Evolutionary conservation across 768 basidiomycete species (phyloP).

Genomic region (Botryobasidium botryosum): DNA sequence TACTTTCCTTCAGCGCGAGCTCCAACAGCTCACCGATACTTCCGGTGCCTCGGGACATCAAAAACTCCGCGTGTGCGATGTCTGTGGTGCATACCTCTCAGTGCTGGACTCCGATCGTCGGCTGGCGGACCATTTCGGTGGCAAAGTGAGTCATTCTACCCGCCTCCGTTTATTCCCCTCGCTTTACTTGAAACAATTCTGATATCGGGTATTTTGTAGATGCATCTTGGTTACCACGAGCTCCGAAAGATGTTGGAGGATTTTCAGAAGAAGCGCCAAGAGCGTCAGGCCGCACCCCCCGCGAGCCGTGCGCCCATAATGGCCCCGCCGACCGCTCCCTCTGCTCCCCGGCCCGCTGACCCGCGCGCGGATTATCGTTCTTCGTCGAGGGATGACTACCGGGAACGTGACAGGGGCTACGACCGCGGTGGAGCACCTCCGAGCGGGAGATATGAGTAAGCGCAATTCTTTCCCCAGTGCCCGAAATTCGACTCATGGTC

Average conservation of each 20-base stretch:
- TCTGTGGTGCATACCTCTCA: conserved; percentile 97
- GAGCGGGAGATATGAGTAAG: conserved; percentile 1
- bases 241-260: conserved; percentile 83
- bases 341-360: conserved; percentile 12
- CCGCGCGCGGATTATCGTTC: conserved; percentile 13
- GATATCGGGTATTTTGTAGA: conserved; percentile 31
- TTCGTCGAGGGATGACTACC: conserved; percentile 12
- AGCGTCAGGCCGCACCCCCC: conserved; percentile 33
- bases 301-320: conserved; percentile 10
- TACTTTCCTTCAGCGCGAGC: conserved; percentile 45
- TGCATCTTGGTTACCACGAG: conserved; percentile 98
- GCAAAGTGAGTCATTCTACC: conserved; percentile 51
- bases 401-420: conserved; percentile 12
- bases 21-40: conserved; percentile 92
- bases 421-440: conserved; percentile 4
- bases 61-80: conserved; percentile 98
- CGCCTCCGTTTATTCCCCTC: conserved; percentile 11
- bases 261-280: conserved; percentile 82
- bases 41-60: conserved; percentile 99
- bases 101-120: conserved; percentile 97
- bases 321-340: conserved; percentile 9
- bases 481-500: background rate
- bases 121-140: conserved; percentile 98
- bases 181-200: background rate
- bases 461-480: background rate